Evolutionary conservation across 2,329 filamentous ascomycete genomes (phyloP).

Genomic region (Zymoseptoria brevis): DNA sequence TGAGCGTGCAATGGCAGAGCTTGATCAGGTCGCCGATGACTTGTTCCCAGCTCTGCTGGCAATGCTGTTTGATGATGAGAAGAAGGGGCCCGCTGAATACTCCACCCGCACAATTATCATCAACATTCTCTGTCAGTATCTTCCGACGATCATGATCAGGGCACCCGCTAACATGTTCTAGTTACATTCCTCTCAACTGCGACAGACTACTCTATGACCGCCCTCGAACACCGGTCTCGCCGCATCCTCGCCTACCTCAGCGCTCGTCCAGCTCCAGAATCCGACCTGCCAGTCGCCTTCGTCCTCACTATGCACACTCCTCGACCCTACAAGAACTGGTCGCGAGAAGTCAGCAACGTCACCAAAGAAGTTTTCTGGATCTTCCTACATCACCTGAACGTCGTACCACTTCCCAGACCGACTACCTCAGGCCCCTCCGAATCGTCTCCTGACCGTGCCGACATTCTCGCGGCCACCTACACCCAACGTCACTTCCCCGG

Average conservation of each 20-base stretch:
- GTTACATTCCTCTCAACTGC: conserved; percentile 74
- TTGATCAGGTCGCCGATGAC: conserved; percentile 68
- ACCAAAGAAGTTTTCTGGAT: conserved; percentile 99
- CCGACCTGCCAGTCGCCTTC: conserved; percentile 70
- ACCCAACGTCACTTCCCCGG: conserved; percentile 69
- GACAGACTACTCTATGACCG: conserved; percentile 34
- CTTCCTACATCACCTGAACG: conserved; percentile 88
- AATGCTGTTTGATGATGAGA: conserved; percentile 95
- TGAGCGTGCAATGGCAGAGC: conserved; percentile 71
- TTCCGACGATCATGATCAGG: background rate
- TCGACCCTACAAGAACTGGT: conserved; percentile 87
- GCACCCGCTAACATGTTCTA: conserved; percentile 13
- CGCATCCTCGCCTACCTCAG: conserved; percentile 72
- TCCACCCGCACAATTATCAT: conserved; percentile 86
- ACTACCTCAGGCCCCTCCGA: conserved; percentile 19
- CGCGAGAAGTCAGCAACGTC: conserved; percentile 82
- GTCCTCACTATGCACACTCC: conserved; percentile 82
- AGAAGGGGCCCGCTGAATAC: conserved; percentile 95
- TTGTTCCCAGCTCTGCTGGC: conserved; percentile 79
- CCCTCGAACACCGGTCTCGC: conserved; percentile 53
- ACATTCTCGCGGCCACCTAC: conserved; percentile 32
- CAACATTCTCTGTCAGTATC: conserved; percentile 58
- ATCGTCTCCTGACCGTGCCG: conserved; percentile 14
- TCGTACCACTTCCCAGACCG: conserved; percentile 57
- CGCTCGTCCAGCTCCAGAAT: conserved; percentile 72